Evolutionary conservation across 73 alveolate species (phyloP).

Genomic region (Effrenium voratum): DNA sequence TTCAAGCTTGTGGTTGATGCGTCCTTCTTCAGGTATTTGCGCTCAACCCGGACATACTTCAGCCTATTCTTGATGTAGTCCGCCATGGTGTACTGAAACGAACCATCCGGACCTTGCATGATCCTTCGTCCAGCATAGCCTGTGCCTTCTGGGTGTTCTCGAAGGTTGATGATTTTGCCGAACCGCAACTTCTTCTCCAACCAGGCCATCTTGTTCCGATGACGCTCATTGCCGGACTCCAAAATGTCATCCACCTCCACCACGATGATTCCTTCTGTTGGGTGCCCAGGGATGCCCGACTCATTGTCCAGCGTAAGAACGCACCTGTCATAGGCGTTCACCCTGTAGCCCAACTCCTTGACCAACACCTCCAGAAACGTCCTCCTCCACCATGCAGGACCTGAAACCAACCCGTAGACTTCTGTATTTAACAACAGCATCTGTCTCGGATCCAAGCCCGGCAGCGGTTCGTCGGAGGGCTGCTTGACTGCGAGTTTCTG

Average conservation of each 20-base stretch:
- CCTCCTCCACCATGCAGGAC: conserved; percentile 14
- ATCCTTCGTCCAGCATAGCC: conserved; percentile 13
- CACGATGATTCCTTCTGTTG: conserved; percentile 4
- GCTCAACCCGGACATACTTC: background rate
- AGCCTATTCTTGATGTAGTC: background rate
- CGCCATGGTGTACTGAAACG: background rate
- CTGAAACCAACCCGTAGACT: background rate
- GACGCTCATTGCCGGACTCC: background rate
- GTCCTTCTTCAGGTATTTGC: background rate
- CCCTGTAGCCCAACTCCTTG: background rate
- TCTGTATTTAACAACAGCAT: background rate
- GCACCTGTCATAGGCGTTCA: conserved; percentile 31
- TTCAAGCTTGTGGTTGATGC: background rate
- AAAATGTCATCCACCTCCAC: conserved; percentile 23
- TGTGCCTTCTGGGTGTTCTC: background rate
- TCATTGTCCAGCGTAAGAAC: conserved; percentile 21
- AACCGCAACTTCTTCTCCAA: background rate
- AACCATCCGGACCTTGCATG: background rate
- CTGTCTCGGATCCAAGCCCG: background rate
- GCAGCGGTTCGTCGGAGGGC: background rate
- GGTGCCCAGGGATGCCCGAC: background rate
- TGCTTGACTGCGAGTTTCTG: conserved; percentile 1
- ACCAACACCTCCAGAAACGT: background rate
- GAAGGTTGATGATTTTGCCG: background rate
- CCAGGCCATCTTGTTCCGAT: background rate